Conservation (phyloP, 805 yeast species). For the Yamadazyma ubonensis region DNA sequence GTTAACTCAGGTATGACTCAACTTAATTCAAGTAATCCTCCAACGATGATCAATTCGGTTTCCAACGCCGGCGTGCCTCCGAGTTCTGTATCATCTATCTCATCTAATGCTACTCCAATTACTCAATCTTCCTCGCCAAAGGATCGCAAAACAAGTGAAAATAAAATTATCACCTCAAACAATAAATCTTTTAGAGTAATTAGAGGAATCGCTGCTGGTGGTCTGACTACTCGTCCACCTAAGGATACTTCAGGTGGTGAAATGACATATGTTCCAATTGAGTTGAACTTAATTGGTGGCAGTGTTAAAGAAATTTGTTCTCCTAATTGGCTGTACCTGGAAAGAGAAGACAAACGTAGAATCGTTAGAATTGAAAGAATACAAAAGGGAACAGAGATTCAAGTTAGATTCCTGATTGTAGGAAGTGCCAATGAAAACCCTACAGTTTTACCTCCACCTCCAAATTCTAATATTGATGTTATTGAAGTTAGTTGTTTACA, state of each 20-base stretch:
- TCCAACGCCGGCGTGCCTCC: background rate
- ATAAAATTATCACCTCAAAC: constrained; percentile 16
- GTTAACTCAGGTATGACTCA: too few species aligned
- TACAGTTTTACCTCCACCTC: constrained; percentile 33
- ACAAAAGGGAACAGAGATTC: constrained; percentile 48
- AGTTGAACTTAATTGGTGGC: constrained; percentile 46
- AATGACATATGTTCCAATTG: constrained; percentile 42
- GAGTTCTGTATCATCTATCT: background rate
- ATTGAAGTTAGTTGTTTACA: constrained; percentile 62
- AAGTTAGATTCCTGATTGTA: constrained; percentile 50
- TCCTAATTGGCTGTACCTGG: constrained; percentile 51
- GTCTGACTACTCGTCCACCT: constrained; percentile 56
- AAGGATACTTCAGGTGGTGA: constrained; percentile 24
- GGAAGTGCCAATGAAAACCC: constrained; percentile 53
- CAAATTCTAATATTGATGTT: constrained; percentile 47
- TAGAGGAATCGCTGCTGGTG: constrained; percentile 60
- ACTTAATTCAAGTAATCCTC: background rate
- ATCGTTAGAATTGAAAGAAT: constrained; percentile 57
- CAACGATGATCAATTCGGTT: background rate
- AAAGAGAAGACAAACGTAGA: constrained; percentile 51
- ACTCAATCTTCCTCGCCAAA: constrained; percentile 1
- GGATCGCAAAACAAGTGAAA: constrained; percentile 12
- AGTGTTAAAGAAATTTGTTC: constrained; percentile 47
- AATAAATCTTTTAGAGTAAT: constrained; percentile 40
- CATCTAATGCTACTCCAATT: background rate